Evolutionary conservation across 306 rosid genomes (phyloP), one percentile per base, ranked within the genome.

Genomic region (Sophora flavescens): DNA sequence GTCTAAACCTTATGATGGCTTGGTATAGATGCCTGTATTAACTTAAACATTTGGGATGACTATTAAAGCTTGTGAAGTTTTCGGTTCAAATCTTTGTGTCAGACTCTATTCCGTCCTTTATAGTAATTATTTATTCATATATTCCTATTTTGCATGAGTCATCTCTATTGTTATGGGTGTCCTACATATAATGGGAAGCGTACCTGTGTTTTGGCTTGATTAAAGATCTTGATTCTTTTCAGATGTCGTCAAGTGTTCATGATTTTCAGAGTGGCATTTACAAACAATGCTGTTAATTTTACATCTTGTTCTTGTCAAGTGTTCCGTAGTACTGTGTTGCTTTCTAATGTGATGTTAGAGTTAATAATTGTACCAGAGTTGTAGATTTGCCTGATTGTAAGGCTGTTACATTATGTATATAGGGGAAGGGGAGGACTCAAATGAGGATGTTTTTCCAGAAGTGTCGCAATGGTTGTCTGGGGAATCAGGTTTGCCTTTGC

Each of bases 351-450:
- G 16, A 72, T 63, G 70, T 72, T 72, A 76, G 47, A 72, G 69
- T 76, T 53, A 44, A 44, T 33, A 18, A 70, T 22, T 47, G 47
- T 5, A 14, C 45, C 59, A 10, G 35, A 28, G 5, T 63, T 64
- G 8, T 44, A 26, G 16, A 68, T 64, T 60, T 80, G 3, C 33
- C 16, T 17, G 50, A 26, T 67, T 72, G 41, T 45, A 17, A 76
- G 50, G 57, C 51, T 80, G 56, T 50, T 77, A 9, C 77, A 45
- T 72, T 80, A 50, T 82, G 69, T 82, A n/a, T 82, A 17, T 61
- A 94, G 97, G 92, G 80, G 75, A 82, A 72, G 52, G n/a, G n/a
- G 89, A 68, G 52, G 85, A 84, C 61, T 56, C 92, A 4, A 36
- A 81, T 22, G 88, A 72, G 6, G 87, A 79, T 48, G 71, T 68